These are phyloP conservation scores for Hyaloscypha bicolor DNA, from an alignment of 495 filamentous ascomycete species.

Conservation along the genomic window DNA sequence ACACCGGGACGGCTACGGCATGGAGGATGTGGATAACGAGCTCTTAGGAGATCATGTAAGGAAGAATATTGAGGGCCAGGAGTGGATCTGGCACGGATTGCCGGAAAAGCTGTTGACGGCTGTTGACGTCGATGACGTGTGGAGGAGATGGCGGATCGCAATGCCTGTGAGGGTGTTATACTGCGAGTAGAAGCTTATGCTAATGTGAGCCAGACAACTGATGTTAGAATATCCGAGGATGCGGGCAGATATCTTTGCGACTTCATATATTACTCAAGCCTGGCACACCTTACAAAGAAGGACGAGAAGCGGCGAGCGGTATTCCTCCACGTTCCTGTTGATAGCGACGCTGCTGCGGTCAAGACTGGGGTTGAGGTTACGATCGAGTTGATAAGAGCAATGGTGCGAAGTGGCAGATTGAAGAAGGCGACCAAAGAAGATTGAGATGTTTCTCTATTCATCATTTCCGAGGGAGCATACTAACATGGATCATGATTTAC, in stretches of 20 bases:
- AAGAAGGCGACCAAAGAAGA: constrained; percentile 16
- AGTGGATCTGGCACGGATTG: constrained; percentile 49
- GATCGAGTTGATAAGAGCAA: constrained; percentile 67
- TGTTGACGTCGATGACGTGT: constrained; percentile 56
- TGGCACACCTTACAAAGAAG: constrained; percentile 55
- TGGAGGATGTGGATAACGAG: constrained; percentile 67
- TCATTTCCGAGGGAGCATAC: neutral
- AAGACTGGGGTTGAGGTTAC: constrained; percentile 63
- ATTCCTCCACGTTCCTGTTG: constrained; percentile 79
- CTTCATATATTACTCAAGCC: constrained; percentile 80
- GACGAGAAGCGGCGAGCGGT: constrained; percentile 58
- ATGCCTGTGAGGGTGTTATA: constrained; percentile 38
- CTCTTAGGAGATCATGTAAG: constrained; percentile 36
- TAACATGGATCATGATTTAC: neutral
- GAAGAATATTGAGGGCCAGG: constrained; percentile 39
- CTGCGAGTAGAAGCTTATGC: neutral
- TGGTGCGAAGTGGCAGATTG: constrained; percentile 52
- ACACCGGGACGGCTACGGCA: constrained; percentile 74
- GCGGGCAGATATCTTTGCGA: constrained; percentile 84
- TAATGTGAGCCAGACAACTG: constrained; percentile 39
- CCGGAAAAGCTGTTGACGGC: constrained; percentile 49
- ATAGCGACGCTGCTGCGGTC: constrained; percentile 55
- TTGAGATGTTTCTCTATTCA: neutral
- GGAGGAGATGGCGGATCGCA: constrained; percentile 53
- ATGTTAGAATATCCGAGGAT: constrained; percentile 69